phyloP scores from a whole-genome alignment of 495 filamentous ascomycete species.

The Lindgomyces ingoldianus region DNA sequence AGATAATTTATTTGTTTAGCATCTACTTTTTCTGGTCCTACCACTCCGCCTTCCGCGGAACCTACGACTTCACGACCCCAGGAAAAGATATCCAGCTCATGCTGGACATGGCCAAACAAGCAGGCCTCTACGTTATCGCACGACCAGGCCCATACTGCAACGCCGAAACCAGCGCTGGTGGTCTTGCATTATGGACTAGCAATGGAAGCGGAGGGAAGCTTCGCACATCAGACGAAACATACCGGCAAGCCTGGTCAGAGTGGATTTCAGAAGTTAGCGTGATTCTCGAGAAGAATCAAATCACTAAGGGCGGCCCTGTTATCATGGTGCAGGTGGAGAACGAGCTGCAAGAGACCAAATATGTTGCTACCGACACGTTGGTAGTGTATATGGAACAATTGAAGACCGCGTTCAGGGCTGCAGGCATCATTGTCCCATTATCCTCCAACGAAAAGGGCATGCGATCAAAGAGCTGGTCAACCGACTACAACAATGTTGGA shows the following conservation, averaged over 20 bases:
- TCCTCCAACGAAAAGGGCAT: constrained; percentile 58
- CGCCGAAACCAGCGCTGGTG: constrained; percentile 51
- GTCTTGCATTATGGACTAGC: constrained; percentile 54
- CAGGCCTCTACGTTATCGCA: constrained; percentile 59
- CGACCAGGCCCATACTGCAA: constrained; percentile 63
- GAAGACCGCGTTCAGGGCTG: constrained; percentile 49
- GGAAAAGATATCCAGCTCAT: constrained; percentile 56
- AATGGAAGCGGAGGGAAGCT: constrained; percentile 54
- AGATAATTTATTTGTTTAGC: constrained; percentile 23
- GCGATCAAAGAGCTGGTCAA: constrained; percentile 55
- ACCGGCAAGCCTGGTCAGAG: constrained; percentile 48
- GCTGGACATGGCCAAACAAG: constrained; percentile 58
- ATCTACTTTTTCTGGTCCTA: constrained; percentile 62
- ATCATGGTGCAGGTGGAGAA: constrained; percentile 59
- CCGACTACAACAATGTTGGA: constrained; percentile 57
- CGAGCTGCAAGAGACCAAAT: constrained; percentile 51
- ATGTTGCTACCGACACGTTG: constrained; percentile 46
- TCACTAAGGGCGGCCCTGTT: constrained; percentile 56
- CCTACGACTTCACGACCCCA: constrained; percentile 57
- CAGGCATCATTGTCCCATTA: constrained; percentile 56
- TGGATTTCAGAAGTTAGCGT: constrained; percentile 51
- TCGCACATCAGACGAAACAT: constrained; percentile 46
- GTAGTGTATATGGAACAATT: constrained; percentile 58
- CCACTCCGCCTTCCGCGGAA: constrained; percentile 51
- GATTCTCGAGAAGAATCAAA: constrained; percentile 53